These are phyloP conservation scores for Ettlia oleoabundans DNA, from an alignment of 139 green algal species.

Conservation along the genomic window DNA sequence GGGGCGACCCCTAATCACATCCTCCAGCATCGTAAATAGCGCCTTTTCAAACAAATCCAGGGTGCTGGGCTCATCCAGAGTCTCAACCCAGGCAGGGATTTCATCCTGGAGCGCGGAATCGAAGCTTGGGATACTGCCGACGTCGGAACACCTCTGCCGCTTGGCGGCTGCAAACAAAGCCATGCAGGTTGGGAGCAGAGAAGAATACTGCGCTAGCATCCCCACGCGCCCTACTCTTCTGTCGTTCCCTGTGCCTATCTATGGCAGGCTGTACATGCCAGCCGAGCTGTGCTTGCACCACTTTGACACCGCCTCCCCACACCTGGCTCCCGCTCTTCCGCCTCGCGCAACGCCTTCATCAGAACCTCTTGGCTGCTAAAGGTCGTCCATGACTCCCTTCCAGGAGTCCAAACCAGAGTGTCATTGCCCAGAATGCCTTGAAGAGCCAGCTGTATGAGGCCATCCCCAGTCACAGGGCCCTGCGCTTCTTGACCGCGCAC, in stretches of 20 bases:
- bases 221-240: too few relatives aligned
- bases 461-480: neutral
- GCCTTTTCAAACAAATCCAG: slow-evolving; percentile 18
- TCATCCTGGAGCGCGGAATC: neutral
- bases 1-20: neutral
- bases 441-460: neutral
- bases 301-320: too few relatives aligned
- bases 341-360: neutral
- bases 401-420: neutral
- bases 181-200: too few relatives aligned
- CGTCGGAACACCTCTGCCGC: neutral
- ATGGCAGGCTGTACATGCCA: too few relatives aligned
- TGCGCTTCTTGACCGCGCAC: neutral
- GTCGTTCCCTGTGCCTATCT: too few relatives aligned
- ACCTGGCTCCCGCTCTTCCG: neutral
- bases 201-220: too few relatives aligned
- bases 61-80: slow-evolving; percentile 9
- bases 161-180: too few relatives aligned
- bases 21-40: neutral
- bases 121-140: neutral
- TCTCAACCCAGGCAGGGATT: neutral
- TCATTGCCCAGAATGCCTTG: neutral
- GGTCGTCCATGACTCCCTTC: neutral
- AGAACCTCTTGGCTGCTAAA: neutral
- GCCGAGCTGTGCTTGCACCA: too few relatives aligned